Evolutionary conservation across 768 basidiomycete species (phyloP), one percentile per base, ranked within the genome.

Genomic region (Leucosporidium creatinivorum): DNA sequence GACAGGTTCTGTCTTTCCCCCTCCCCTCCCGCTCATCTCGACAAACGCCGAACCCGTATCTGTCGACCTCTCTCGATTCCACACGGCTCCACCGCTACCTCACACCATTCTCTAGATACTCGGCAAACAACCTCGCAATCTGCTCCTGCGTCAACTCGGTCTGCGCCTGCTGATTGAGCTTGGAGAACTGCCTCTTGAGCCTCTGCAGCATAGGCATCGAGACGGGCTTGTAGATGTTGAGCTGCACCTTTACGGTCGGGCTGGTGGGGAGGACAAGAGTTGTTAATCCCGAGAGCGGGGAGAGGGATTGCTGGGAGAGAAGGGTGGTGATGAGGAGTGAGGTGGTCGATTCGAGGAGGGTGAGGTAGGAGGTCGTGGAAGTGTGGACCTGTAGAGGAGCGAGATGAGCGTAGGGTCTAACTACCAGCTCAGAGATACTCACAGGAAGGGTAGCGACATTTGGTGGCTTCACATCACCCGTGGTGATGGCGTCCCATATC

Each of bases 191-290:
- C 52, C 93, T 82, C 77, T 94, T 97, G 52, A 88, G 79, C 33
- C 93, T 82, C 77, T 94, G 93, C 63, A 96, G 81, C 79, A 94
- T 91, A 0, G 97, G 81, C 48, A 92, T 91, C 33, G 96, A 72
- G 66, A 82, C 82, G 9, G 89, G 86, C 49, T 83, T 75, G 0
- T 90, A 89, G 23, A 94, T 83, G 18, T 79, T 80, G 59, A 94
- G 79, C 15, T 78, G 76, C n/a, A 83, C 68, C 1, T 73, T 21
- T 0, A 65, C 57, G 54, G 68, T 65, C 0, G 84, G 71, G 3
- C 82, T 72, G 17, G 86, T 76, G 1, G 82, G 80, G 58, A 84
- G 80, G 31, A 80, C 77, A 58, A 85, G 86, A 21, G 87, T 79
- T 5, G 78, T 84, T 0, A 82, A 77, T 3, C 81, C 80, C 26